Evolutionary conservation across 2,329 filamentous ascomycete genomes (phyloP).

Genomic region (Cercospora zeae-maydis): DNA sequence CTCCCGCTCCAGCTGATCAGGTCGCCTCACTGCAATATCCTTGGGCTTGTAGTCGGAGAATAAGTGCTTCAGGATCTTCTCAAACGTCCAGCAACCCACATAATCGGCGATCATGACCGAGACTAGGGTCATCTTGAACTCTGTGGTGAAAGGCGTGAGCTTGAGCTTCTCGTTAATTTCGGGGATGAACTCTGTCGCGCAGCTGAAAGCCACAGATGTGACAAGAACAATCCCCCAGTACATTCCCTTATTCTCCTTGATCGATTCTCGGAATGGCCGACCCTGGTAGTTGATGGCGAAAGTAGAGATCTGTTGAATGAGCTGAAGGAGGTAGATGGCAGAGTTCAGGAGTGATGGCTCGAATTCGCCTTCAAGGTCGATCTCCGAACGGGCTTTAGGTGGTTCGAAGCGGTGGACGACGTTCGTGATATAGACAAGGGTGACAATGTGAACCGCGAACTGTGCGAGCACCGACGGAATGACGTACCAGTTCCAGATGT

Average conservation of each 20-base stretch:
- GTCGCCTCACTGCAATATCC: conserved; percentile 82
- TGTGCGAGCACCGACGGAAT: conserved; percentile 96
- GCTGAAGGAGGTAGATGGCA: conserved; percentile 91
- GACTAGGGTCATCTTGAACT: conserved; percentile 88
- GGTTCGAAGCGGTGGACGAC: conserved; percentile 83
- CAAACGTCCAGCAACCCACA: conserved; percentile 78
- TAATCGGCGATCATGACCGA: conserved; percentile 84
- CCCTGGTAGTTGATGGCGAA: conserved; percentile 99
- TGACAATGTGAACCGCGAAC: conserved; percentile 92
- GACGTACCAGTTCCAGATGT: conserved; percentile 99
- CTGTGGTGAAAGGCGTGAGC: conserved; percentile 80
- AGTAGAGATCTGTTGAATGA: conserved; percentile 98
- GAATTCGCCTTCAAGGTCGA: conserved; percentile 95
- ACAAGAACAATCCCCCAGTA: conserved; percentile 94
- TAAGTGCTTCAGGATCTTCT: conserved; percentile 75
- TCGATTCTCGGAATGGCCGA: conserved; percentile 91
- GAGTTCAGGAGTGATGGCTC: conserved; percentile 90
- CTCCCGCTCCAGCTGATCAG: conserved; percentile 81
- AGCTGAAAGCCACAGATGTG: conserved; percentile 84
- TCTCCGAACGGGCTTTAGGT: conserved; percentile 51
- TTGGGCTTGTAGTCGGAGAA: conserved; percentile 93
- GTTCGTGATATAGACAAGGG: conserved; percentile 87
- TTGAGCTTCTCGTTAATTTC: conserved; percentile 92
- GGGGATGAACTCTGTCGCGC: conserved; percentile 90
- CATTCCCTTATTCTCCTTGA: conserved; percentile 95